These are phyloP conservation scores for Phaseolus lunatus DNA, from an alignment of 306 rosid species.

Conservation along the genomic window DNA sequence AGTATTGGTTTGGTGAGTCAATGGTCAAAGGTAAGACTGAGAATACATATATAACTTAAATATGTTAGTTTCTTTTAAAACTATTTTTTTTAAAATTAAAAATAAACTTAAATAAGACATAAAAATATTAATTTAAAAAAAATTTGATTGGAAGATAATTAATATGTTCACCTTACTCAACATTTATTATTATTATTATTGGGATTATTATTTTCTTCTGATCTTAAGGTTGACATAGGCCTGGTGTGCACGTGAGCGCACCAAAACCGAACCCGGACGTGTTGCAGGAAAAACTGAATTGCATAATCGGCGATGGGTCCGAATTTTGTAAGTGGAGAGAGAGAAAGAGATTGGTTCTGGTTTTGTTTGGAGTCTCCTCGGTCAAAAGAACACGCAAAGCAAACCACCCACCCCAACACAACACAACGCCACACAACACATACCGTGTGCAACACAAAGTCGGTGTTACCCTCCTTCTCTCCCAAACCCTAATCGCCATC, in stretches of 20 bases:
- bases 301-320: slow-evolving; percentile 76
- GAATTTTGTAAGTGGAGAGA: slow-evolving; percentile 60
- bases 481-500: slow-evolving; percentile 53
- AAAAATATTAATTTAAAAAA: too few species aligned
- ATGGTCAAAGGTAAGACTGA: too few species aligned
- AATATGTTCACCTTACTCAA: too few species aligned
- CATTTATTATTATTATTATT: too few species aligned
- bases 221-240: not conserved
- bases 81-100: too few species aligned
- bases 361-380: slow-evolving; percentile 61
- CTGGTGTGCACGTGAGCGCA: slow-evolving; percentile 48
- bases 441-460: slow-evolving; percentile 42
- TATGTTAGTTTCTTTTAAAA: too few species aligned
- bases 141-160: too few species aligned
- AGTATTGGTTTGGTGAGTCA: too few species aligned
- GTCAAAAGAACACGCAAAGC: slow-evolving; percentile 62
- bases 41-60: too few species aligned
- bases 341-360: slow-evolving; percentile 57
- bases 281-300: slow-evolving; percentile 64
- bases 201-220: too few species aligned
- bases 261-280: slow-evolving; percentile 73
- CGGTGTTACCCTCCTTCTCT: slow-evolving; percentile 46
- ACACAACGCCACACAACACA: not conserved
- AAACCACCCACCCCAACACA: slow-evolving; percentile 44
- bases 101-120: too few species aligned